These are phyloP conservation scores for Pleurozium schreberi DNA, from an alignment of 225 moss, liverwort and hornwort species.

Conservation along the genomic window DNA sequence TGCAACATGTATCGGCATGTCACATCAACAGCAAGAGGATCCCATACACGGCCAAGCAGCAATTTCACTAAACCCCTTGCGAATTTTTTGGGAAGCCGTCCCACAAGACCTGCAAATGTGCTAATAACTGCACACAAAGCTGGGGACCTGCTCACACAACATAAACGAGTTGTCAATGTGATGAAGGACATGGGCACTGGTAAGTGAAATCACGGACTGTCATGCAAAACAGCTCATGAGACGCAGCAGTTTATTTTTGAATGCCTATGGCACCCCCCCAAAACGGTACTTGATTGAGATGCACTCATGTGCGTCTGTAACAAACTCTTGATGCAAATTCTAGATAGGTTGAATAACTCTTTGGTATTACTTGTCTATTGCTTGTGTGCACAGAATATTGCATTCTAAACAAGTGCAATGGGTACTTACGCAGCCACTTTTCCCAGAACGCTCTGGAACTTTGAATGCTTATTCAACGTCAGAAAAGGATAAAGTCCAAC, in stretches of 20 bases:
- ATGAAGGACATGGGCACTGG: background rate
- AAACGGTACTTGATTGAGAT: background rate
- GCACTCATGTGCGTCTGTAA: background rate
- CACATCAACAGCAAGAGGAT: slow-evolving; percentile 40
- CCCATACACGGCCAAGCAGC: slow-evolving; percentile 42
- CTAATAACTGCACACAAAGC: slow-evolving; percentile 28
- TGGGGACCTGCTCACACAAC: slow-evolving; percentile 19
- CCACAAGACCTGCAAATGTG: slow-evolving; percentile 39
- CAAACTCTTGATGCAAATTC: background rate
- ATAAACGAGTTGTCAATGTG: background rate
- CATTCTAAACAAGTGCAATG: background rate
- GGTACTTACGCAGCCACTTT: slow-evolving; percentile 30
- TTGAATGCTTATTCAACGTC: slow-evolving; percentile 39
- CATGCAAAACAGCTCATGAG: background rate
- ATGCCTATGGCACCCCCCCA: too few species aligned
- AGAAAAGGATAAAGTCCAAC: slow-evolving; percentile 53
- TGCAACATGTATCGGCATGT: slow-evolving; percentile 42
- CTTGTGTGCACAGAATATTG: background rate
- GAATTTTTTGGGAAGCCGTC: slow-evolving; percentile 18
- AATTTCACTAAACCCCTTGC: slow-evolving; percentile 31
- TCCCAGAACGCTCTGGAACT: slow-evolving; percentile 24
- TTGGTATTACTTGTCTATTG: background rate
- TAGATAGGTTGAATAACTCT: background rate
- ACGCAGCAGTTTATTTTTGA: background rate
- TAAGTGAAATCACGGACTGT: background rate